A percentile compares a stretch with the other conserved stretches of the same genome.
Evolutionary conservation across 139 green algal genomes (phyloP).

Genomic region (Tetratostichococcus sp.): DNA sequence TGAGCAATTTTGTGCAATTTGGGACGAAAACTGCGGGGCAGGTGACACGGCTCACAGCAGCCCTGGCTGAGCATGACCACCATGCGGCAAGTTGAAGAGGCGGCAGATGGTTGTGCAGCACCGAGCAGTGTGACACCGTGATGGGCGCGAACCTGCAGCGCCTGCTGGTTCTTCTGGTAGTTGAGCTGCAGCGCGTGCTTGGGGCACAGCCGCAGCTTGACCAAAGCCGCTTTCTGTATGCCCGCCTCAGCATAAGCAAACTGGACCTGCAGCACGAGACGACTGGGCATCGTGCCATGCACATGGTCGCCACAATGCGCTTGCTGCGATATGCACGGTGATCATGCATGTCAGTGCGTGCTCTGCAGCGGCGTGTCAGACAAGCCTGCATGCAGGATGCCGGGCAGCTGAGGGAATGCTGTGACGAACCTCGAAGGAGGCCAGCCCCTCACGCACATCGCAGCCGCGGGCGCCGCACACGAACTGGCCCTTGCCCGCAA

Average conservation of each 20-base stretch:
- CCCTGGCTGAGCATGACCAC: too few species aligned
- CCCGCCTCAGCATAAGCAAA: constrained; percentile 85
- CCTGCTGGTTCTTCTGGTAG: constrained; percentile 50
- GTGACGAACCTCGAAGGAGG: constrained; percentile 88
- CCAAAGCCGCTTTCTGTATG: constrained; percentile 68
- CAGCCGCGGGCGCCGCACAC: constrained; percentile 72
- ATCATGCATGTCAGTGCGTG: too few species aligned
- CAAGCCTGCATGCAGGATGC: background rate
- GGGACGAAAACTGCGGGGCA: background rate
- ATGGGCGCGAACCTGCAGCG: background rate
- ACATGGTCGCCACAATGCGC: too few species aligned
- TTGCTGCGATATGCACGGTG: too few species aligned
- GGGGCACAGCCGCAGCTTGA: constrained; percentile 72
- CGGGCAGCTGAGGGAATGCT: background rate
- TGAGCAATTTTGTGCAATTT: background rate
- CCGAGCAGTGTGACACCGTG: too few species aligned
- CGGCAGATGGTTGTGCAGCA: too few species aligned
- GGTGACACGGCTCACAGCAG: too few species aligned
- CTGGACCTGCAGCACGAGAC: constrained; percentile 37
- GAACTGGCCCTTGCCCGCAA: constrained; percentile 86
- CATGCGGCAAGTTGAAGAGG: too few species aligned
- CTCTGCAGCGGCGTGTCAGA: too few species aligned
- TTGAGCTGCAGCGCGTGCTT: constrained; percentile 79
- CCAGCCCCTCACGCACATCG: constrained; percentile 46
- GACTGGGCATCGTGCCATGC: too few species aligned